A percentile compares a stretch with the other conserved stretches of the same genome.
Conservation (phyloP, 2,329 filamentous ascomycete species). For the Triangularia setosa region DNA sequence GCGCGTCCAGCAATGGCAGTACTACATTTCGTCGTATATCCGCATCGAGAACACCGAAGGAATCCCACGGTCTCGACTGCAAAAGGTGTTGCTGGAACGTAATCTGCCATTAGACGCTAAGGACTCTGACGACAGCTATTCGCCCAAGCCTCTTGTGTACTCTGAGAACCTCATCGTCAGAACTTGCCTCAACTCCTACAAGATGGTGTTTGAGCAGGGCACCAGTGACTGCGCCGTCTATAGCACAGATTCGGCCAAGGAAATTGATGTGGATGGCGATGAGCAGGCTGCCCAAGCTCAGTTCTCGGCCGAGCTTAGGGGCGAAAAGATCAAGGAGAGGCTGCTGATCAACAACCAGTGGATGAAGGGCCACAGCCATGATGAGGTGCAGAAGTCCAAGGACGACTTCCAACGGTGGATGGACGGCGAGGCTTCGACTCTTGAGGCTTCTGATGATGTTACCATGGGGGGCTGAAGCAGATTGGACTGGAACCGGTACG, state of each 20-base stretch:
- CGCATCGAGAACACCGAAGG: slow-evolving; percentile 86
- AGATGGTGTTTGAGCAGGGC: slow-evolving; percentile 70
- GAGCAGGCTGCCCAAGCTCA: slow-evolving; percentile 51
- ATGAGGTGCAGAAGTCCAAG: slow-evolving; percentile 71
- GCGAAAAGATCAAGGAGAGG: slow-evolving; percentile 65
- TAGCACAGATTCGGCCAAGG: slow-evolving; percentile 48
- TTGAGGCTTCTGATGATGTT: slow-evolving; percentile 10
- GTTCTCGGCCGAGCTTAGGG: slow-evolving; percentile 35
- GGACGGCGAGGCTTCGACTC: slow-evolving; percentile 35
- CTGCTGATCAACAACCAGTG: slow-evolving; percentile 77
- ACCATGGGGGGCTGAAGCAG: slow-evolving; percentile 15
- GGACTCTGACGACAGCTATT: slow-evolving; percentile 58
- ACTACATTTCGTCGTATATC: slow-evolving; percentile 90
- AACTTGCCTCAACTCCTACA: slow-evolving; percentile 73
- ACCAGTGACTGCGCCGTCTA: slow-evolving; percentile 70
- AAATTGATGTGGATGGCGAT: slow-evolving; percentile 36
- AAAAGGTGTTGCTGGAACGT: slow-evolving; percentile 65
- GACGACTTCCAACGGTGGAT: slow-evolving; percentile 55
- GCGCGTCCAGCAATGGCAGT: slow-evolving; percentile 80
- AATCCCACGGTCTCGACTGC: slow-evolving; percentile 60
- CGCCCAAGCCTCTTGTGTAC: slow-evolving; percentile 57
- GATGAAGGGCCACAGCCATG: slow-evolving; percentile 74
- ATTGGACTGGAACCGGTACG: not conserved
- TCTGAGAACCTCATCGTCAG: slow-evolving; percentile 67
- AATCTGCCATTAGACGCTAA: slow-evolving; percentile 63